Evolutionary conservation across 495 filamentous ascomycete genomes (phyloP), one percentile per base, ranked within the genome.

Genomic region (Thermothielavioides terrestris): DNA sequence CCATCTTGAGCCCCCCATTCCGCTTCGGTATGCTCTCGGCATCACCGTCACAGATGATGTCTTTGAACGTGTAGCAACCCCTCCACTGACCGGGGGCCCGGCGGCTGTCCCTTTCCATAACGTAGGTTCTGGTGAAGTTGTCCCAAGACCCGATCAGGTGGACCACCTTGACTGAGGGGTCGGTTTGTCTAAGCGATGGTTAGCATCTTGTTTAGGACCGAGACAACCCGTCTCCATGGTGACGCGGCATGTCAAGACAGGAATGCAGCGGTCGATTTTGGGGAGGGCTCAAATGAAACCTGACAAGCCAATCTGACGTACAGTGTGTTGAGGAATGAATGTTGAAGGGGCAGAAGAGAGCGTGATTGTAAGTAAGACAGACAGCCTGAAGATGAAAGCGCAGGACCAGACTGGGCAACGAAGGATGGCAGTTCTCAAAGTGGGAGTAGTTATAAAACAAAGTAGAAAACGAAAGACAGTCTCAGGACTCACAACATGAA

Each of bases 91-190:
- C 80, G 23, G 71, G 70, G 42, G 84, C 84, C 44, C 81, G 74
- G 59, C 83, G 79, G 48, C 62, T 68, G 57, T 95, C 89, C 55
- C 78, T 77, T 59, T 89, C 79, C 82, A 95, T 88, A 2, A 66
- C 74, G 72, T 95, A 89, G 21, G 78, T 65, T 56, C 74, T 79
- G 23, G 74, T 70, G 68, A 95, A 95, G 64, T 94, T 95, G 67
- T 95, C 89, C 89, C 89, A 95, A 48, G 89, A 95, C 49, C 89
- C 89, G 47, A 92, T 72, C 17, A 95, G 74, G 54, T 88, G 82
- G 46, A 94, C 86, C 10, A 82, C 83, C 38, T 77, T 73, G 42
- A 83, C 75, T 36, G 81, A 79, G 45, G 81, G 76, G 20, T 79
- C 74, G 36, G 84, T 83, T 68, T 80, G 75, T 53, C 83, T 88